Percentiles rank a stretch among this genome's conserved stretches.
Conservation (phyloP, 257 asterid genomes). For the Oldenlandia corymbosa region DNA sequence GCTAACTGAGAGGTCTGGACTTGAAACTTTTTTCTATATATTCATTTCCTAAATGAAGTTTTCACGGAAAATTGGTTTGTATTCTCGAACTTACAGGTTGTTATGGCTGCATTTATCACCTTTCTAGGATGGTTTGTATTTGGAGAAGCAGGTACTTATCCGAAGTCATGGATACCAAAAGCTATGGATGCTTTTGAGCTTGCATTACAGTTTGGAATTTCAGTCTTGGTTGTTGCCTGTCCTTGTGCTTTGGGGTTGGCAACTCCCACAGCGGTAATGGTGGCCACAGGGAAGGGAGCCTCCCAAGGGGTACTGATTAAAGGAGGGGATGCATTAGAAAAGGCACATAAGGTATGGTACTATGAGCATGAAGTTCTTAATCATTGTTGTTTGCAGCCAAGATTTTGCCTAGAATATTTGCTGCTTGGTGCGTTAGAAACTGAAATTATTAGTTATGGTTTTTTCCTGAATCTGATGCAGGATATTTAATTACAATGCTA, state of each 20-base stretch:
- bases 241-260: slow-evolving; percentile 99
- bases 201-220: slow-evolving; percentile 88
- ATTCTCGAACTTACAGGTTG: slow-evolving; percentile 56
- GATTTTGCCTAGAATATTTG: neutral
- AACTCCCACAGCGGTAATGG: slow-evolving; percentile 99
- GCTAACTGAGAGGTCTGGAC: neutral
- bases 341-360: slow-evolving; percentile 73
- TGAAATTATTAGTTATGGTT: too few relatives aligned
- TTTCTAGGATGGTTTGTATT: slow-evolving; percentile 89
- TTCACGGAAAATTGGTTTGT: neutral
- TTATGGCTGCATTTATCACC: slow-evolving; percentile 60
- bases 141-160: slow-evolving; percentile 62
- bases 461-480: neutral
- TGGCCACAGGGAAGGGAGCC: slow-evolving; percentile 98
- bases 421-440: too few relatives aligned
- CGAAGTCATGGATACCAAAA: slow-evolving; percentile 75
- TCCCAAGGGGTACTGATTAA: slow-evolving; percentile 91
- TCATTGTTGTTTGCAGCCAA: neutral
- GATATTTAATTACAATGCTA: neutral
- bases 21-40: neutral
- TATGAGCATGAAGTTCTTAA: neutral
- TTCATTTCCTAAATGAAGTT: neutral
- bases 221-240: slow-evolving; percentile 94
- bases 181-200: slow-evolving; percentile 86
- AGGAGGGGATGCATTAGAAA: slow-evolving; percentile 93